Conservation (phyloP, 495 filamentous ascomycete species). For the Aspergillus mulundensis region DNA sequence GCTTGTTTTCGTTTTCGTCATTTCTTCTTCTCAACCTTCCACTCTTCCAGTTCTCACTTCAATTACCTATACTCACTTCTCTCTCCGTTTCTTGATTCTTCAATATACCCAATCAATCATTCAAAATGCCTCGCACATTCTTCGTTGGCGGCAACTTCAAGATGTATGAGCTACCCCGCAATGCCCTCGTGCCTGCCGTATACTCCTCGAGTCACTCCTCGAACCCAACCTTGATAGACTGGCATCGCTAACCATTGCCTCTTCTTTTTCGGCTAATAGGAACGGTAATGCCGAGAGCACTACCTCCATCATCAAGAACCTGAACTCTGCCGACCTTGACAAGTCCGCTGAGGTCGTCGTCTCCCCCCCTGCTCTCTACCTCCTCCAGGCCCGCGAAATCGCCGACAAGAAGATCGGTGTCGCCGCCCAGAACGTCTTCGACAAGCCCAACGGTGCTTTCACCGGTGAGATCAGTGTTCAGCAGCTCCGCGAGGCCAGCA, state of each 20-base stretch:
- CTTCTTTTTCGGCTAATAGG: slow-evolving; percentile 45
- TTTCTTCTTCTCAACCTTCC: slow-evolving; percentile 6
- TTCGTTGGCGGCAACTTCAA: slow-evolving; percentile 99
- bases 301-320: slow-evolving; percentile 78
- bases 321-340: slow-evolving; percentile 69
- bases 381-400: slow-evolving; percentile 74
- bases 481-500: slow-evolving; percentile 81
- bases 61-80: slow-evolving; percentile 9
- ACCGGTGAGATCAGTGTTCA: slow-evolving; percentile 92
- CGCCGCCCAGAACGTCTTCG: slow-evolving; percentile 91
- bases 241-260: slow-evolving; percentile 11
- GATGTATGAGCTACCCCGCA: slow-evolving; percentile 58
- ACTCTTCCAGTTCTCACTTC: slow-evolving; percentile 9
- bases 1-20: slow-evolving; percentile 13
- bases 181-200: slow-evolving; percentile 1
- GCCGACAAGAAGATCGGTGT: slow-evolving; percentile 69
- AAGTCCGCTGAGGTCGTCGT: slow-evolving; percentile 74
- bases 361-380: slow-evolving; percentile 85
- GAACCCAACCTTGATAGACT: background rate
- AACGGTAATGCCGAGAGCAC: slow-evolving; percentile 87
- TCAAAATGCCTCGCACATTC: slow-evolving; percentile 88
- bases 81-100: slow-evolving; percentile 1
- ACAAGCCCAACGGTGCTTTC: slow-evolving; percentile 95
- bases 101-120: background rate
- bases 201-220: background rate